These are phyloP conservation scores for Coelastrella sp. DNA, from an alignment of 139 green algal species.

Conservation along the genomic window DNA sequence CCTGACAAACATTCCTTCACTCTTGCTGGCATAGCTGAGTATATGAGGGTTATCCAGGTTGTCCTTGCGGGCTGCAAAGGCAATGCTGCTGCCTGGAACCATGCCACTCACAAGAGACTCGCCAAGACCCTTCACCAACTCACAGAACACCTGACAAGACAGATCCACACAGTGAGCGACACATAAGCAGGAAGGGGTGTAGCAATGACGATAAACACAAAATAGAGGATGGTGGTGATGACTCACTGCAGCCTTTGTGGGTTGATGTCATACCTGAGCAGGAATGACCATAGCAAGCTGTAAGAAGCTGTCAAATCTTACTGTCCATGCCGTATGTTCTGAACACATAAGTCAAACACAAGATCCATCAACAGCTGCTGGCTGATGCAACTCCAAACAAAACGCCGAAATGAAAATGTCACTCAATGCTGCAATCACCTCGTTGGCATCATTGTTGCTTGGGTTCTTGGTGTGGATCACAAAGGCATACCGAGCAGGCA, in stretches of 20 bases:
- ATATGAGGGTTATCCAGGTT: conserved; percentile 81
- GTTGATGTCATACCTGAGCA: too few relatives aligned
- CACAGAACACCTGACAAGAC: conserved; percentile 98
- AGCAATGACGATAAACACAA: neutral
- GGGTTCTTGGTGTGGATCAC: conserved; percentile 99
- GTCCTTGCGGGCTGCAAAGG: conserved; percentile 83
- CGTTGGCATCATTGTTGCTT: conserved; percentile 74
- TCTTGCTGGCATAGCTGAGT: conserved; percentile 91
- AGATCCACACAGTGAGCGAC: too few relatives aligned
- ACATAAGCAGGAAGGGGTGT: neutral
- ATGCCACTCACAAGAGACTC: conserved; percentile 93
- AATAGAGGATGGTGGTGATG: neutral
- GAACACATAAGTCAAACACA: too few relatives aligned
- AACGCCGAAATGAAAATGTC: neutral
- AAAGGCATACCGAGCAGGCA: conserved; percentile 96
- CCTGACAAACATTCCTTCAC: conserved; percentile 89
- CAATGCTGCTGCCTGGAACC: conserved; percentile 90
- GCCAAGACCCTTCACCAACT: conserved; percentile 96
- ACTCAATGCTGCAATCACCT: conserved; percentile 1
- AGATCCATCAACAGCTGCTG: neutral
- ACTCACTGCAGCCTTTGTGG: too few relatives aligned
- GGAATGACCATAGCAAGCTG: too few relatives aligned
- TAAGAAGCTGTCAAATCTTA: too few relatives aligned
- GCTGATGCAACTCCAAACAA: neutral
- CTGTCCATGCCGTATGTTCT: too few relatives aligned